phyloP scores from a whole-genome alignment of 257 asterid species.

The Knoxia roxburghii region DNA sequence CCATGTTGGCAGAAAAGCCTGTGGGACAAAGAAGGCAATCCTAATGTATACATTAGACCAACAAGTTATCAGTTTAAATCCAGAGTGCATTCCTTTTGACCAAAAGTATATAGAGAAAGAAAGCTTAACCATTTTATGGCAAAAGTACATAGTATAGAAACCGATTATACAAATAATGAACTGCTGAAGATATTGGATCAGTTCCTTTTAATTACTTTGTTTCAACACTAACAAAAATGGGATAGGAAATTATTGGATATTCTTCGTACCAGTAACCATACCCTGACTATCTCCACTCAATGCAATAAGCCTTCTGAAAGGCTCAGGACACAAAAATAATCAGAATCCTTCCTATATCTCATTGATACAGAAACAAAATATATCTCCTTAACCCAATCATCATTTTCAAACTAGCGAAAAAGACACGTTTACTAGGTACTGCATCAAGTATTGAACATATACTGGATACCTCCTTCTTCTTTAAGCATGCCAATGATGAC shows the following conservation, averaged over 20 bases:
- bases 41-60: slow-evolving; percentile 39
- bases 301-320: neutral
- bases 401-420: too few species aligned
- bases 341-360: too few species aligned
- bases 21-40: slow-evolving; percentile 99
- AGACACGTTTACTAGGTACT: too few species aligned
- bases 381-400: neutral
- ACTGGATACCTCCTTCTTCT: slow-evolving; percentile 68
- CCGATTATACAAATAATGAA: neutral
- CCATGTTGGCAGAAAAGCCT: slow-evolving; percentile 99
- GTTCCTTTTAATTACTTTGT: neutral
- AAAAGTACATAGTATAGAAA: neutral
- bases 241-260: neutral
- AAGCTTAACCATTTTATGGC: neutral
- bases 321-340: neutral
- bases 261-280: neutral
- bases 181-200: neutral
- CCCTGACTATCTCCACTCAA: neutral
- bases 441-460: neutral
- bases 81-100: neutral
- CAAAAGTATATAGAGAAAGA: neutral
- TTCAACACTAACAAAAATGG: neutral
- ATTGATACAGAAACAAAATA: neutral
- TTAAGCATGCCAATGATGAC: slow-evolving; percentile 69
- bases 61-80: neutral